phyloP scores from a whole-genome alignment of 192 early-diverging fungal genomes.

The Backusella mclennaniae region DNA sequence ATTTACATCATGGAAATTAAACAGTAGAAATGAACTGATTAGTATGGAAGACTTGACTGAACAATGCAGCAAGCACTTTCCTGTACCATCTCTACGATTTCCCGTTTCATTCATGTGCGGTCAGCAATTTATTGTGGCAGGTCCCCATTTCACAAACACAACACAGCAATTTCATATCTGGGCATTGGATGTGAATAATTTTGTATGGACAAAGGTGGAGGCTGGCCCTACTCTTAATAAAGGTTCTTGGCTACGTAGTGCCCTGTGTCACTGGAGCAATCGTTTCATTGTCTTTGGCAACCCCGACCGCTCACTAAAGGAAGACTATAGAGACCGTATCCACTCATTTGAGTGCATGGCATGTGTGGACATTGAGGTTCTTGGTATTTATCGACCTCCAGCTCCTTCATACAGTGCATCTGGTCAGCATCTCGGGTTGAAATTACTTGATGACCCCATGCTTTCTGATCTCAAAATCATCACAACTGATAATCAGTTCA shows the following conservation, averaged over 20 bases:
- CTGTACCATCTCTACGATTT: slow-evolving; percentile 69
- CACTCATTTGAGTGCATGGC: slow-evolving; percentile 73
- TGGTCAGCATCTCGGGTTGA: slow-evolving; percentile 58
- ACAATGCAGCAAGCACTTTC: slow-evolving; percentile 55
- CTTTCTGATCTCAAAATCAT: slow-evolving; percentile 58
- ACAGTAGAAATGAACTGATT: slow-evolving; percentile 44
- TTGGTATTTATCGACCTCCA: slow-evolving; percentile 62
- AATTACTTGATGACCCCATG: slow-evolving; percentile 45
- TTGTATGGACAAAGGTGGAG: slow-evolving; percentile 63
- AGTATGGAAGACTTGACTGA: slow-evolving; percentile 63
- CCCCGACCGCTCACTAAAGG: slow-evolving; percentile 59
- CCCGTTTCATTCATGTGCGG: slow-evolving; percentile 69
- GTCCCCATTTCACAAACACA: slow-evolving; percentile 66
- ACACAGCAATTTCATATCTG: slow-evolving; percentile 68
- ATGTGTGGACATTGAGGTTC: slow-evolving; percentile 65
- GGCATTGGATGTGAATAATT: slow-evolving; percentile 57
- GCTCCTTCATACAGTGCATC: slow-evolving; percentile 45
- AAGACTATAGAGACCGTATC: slow-evolving; percentile 75
- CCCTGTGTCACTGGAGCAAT: slow-evolving; percentile 59
- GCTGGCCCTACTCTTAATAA: slow-evolving; percentile 65
- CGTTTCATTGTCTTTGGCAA: slow-evolving; percentile 71
- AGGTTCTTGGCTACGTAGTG: slow-evolving; percentile 74
- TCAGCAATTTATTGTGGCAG: slow-evolving; percentile 63
- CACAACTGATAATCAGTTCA: slow-evolving; percentile 43
- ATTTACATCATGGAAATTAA: slow-evolving; percentile 65